These are phyloP conservation scores for Gynostemma pentaphyllum DNA, from an alignment of 306 rosid species.

Conservation along the genomic window DNA sequence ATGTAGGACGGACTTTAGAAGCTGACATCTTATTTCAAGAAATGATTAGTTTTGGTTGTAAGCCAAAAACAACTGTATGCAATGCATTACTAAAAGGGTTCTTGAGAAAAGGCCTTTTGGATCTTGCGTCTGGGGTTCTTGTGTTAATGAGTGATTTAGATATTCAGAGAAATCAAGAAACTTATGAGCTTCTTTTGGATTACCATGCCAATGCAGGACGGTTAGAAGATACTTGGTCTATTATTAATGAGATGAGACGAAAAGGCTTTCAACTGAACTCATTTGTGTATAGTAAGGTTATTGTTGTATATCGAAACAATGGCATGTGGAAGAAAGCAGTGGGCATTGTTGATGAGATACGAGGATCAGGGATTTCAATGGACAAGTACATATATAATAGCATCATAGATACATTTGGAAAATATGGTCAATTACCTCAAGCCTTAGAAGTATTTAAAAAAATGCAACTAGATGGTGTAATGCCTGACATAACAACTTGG, in stretches of 20 bases:
- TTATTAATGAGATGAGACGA: conserved; percentile 47
- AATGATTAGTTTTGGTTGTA: conserved; percentile 35
- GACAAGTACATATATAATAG: conserved; percentile 54
- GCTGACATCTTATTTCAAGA: conserved; percentile 62
- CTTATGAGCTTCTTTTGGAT: conserved; percentile 48
- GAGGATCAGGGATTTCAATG: conserved; percentile 37
- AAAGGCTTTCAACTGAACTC: conserved; percentile 41
- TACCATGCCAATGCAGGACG: conserved; percentile 62
- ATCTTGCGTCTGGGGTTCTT: conserved; percentile 31
- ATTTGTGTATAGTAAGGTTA: conserved; percentile 47
- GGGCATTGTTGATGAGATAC: conserved; percentile 47
- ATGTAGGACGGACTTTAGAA: conserved; percentile 59
- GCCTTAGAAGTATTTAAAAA: conserved; percentile 49
- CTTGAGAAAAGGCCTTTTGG: conserved; percentile 61
- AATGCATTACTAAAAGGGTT: conserved; percentile 54
- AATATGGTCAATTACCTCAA: conserved; percentile 50
- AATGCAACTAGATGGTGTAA: conserved; percentile 48
- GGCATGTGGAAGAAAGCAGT: conserved; percentile 91
- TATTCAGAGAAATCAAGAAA: conserved; percentile 28
- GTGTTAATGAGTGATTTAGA: conserved; percentile 32
- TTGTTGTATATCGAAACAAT: conserved; percentile 58
- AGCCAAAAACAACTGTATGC: conserved; percentile 35
- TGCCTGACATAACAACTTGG: conserved; percentile 56
- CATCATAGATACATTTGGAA: conserved; percentile 60
- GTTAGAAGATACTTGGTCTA: conserved; percentile 65